Base-by-base conservation (phyloP, 805 yeast species). In the Saitoella complicata region DNA sequence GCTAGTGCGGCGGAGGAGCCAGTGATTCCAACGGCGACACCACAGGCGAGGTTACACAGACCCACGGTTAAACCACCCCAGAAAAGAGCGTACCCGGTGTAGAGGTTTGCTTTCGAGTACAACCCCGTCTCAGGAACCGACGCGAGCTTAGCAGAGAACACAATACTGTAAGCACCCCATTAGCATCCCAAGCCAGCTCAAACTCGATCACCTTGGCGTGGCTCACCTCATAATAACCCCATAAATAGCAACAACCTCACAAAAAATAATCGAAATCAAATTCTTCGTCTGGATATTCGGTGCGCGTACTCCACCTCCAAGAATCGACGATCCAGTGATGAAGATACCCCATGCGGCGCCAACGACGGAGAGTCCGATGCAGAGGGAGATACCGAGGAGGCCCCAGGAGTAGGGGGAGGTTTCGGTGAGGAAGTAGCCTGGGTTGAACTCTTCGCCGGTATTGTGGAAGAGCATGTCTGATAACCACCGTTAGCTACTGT, bases 11-110 rank as follows among this genome's bases (percentile, higher is more conserved):
- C 98, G n/a, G 96, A 91, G 30, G 97, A 79, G 41, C 98, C 98
- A 10, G 98, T 91, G 49, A 91, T 72, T 51, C 98, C 98, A 41
- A 91, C 98, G 3, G 95, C 88, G 45, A 91, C 70, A 68, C 98
- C 98, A 72, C 98, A 91, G 48, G 91, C 80, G 61, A 91, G 73
- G 64, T 91, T 91, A 56, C 93, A 78, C 32, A 83, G 61, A 37
- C 98, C 98, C 42, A 91, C 98, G 5, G 98, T 91, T 43, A 87
- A 59, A 31, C 98, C 98, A 30, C 96, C 98, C 98, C 98, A 91
- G 63, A 91, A 91, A 50, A 91, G 70, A 6, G 97, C 77, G 60
- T 77, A 91, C 5, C 98, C 98, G 4, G 98, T 91, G 66, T 84
- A 91, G 55, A 87, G 67, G 65, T 91, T 91, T 45, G 80, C 82